Percentiles rank a stretch among this genome's conserved stretches.
phyloP scores from a whole-genome alignment of 2,329 filamentous ascomycete genomes.

The Aureobasidium leucospermi region DNA sequence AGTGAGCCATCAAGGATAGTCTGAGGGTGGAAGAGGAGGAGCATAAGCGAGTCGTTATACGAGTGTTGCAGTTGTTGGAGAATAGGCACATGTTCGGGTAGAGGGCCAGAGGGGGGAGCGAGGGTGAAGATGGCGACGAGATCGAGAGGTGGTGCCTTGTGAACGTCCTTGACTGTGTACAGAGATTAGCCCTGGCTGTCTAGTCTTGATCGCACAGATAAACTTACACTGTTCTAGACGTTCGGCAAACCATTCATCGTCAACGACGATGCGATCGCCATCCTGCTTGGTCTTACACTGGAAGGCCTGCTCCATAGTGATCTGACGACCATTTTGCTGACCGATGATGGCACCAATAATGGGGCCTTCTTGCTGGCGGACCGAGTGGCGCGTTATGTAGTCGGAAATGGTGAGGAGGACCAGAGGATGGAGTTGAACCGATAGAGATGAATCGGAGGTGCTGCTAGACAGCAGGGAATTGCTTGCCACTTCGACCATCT shows the following conservation, averaged over 20 bases:
- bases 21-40: slow-evolving; percentile 78
- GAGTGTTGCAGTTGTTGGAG: slow-evolving; percentile 67
- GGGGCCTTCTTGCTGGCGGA: slow-evolving; percentile 67
- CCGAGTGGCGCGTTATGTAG: slow-evolving; percentile 84
- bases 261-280: slow-evolving; percentile 52
- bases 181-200: not conserved
- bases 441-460: slow-evolving; percentile 63
- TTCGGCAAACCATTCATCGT: slow-evolving; percentile 64
- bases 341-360: slow-evolving; percentile 84
- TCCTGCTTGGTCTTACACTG: slow-evolving; percentile 57
- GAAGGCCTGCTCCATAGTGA: slow-evolving; percentile 90
- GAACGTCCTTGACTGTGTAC: slow-evolving; percentile 70
- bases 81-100: slow-evolving; percentile 59
- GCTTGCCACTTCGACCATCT: slow-evolving; percentile 10
- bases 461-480: slow-evolving; percentile 39
- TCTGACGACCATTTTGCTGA: slow-evolving; percentile 80
- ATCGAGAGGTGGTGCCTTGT: slow-evolving; percentile 70
- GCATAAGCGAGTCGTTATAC: slow-evolving; percentile 78
- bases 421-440: slow-evolving; percentile 82
- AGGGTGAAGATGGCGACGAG: slow-evolving; percentile 57
- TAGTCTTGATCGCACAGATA: not conserved
- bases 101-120: slow-evolving; percentile 68
- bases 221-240: slow-evolving; percentile 77
- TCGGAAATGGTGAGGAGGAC: slow-evolving; percentile 95
- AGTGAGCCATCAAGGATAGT: slow-evolving; percentile 44